Evolutionary conservation across 768 basidiomycete genomes (phyloP), one percentile per base, ranked within the genome.

Genomic region (Hygrophoropsis aurantiaca): DNA sequence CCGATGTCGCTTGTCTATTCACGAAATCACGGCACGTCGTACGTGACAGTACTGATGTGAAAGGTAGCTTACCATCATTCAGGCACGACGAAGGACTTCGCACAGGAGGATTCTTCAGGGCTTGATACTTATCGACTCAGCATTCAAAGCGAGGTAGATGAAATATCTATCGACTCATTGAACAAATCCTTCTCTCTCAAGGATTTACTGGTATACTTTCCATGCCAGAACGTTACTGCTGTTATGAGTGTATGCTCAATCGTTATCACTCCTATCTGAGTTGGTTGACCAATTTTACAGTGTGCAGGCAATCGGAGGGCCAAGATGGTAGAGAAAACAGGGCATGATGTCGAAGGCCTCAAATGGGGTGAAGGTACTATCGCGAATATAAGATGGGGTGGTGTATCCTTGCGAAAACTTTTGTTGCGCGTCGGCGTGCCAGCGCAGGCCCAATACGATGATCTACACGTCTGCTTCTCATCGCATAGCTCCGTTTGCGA

Each of bases 1-100:
- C 85, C 86, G 1, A 74, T 78, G 44, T 75, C 76, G 36, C 69
- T 84, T 16, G 71, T 82, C 11, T 90, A 86, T 56, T 80, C 79
- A 49, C 79, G 87, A 27, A 89, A 89, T 56, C 87, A 89, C 55
- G 80, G 85, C 36, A 74, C 74, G 47, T 80, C n/a, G n/a, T 81
- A 24, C 66, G 74, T 7, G 6, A 7, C 27, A 7, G 27, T 6
- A 30, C 27, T 30, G 6, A 13, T 30, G 27, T 30, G 13, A 7
- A 30, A 30, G 6, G 27, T 7, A 30, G 13, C 13, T 30, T 13
- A 30, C 27, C 6, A 30, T 7, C 27, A 30, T 30, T 30, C 13
- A 30, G 27, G 27, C 27, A 30, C 6, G 27, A 30, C 13, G 27
- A 30, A 30, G 27, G 27, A 30, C 13, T 13, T 30, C 7, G 27